Base-by-base conservation (phyloP, 129 eudicot species). In the Erigeron canadensis region DNA sequence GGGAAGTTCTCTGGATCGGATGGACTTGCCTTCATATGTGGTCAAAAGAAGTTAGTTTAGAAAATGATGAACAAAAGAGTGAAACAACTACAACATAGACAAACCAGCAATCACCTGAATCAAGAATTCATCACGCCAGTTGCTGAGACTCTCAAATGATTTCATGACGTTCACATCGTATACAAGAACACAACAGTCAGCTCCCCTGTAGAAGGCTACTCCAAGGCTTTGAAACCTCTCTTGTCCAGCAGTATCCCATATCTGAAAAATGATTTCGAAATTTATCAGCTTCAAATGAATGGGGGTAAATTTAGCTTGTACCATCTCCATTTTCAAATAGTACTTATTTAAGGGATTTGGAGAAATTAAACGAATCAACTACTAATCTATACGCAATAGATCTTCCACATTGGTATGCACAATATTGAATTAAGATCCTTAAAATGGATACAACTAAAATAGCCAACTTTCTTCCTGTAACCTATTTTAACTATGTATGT, bases 181-280 rank as follows among this genome's bases (percentile, higher is more conserved):
- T 47, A 87, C 87, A 75, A 87, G 87, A 63, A 82, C 90, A 75
- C 87, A 85, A 69, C 92, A 87, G 68, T 87, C 92, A 44, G 92
- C 88, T 59, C 92, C 92, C 40, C 92, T 82, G 65, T 87, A 87
- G 71, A 84, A 87, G 23, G 88, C 88, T 65, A 81, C 88, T 45
- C 92, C 92, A 73, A 87, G 92, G 73, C 92, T 87, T 63, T 87
- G 93, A 74, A 87, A 87, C 77, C 93, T 81, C 69, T 87, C 93
- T 66, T 87, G 93, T 40, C 93, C 93, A 51, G 93, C 93, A 57
- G 89, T 87, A 46, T 87, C 93, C 93, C 93, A 87, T 69, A 87
- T 87, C 93, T 87, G 59, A 4, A 61, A 57, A 72, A 12, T 5
- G 42, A 39, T 50, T 40, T 43, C 4, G 3, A 61, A 40, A n/a